Base-by-base conservation (phyloP, 345 rosid genomes). In the Excoecaria agallocha region DNA sequence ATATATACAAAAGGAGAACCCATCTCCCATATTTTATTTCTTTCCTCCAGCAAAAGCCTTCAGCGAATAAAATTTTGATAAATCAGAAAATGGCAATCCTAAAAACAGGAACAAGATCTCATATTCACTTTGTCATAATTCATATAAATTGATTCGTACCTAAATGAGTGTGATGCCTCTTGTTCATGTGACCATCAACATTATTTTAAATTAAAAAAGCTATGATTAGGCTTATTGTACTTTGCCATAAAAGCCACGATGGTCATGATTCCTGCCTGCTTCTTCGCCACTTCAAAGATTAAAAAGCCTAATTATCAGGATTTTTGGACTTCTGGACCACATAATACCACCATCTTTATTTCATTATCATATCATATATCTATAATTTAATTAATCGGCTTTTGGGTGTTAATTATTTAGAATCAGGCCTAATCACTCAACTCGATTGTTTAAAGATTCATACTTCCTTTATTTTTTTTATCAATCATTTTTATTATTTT, bases 301-400 rank as follows among this genome's bases (percentile, higher is more conserved):
- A 71, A 37, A 78, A 79, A 81, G 83, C 79, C 83, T 71, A 64
- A 71, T 70, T 71, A 80, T 68, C 60, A 49, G 76, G 81, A 55
- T 15, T 35, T 69, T 61, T 15, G 12, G 35, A 35, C 66, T 35
- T 24, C 25, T n/a, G n/a, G n/a, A n/a, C n/a, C n/a, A n/a, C n/a
- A n/a, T n/a, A n/a, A n/a, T n/a, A n/a, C n/a, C n/a, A n/a, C n/a
- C n/a, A n/a, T n/a, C n/a, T n/a, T n/a, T n/a, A n/a, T n/a, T n/a
- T n/a, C n/a, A n/a, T n/a, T n/a, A n/a, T n/a, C n/a, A n/a, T n/a
- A n/a, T n/a, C n/a, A n/a, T n/a, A n/a, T n/a, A n/a, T n/a, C n/a
- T n/a, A n/a, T n/a, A n/a, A 12, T 55, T 30, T 39, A 9, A 58
- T 12, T 45, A 55, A 49, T 17, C 25, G 30, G 38, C 13, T 61